These are phyloP conservation scores for Corylus heterophylla DNA, from an alignment of 306 rosid species.

Conservation along the genomic window DNA sequence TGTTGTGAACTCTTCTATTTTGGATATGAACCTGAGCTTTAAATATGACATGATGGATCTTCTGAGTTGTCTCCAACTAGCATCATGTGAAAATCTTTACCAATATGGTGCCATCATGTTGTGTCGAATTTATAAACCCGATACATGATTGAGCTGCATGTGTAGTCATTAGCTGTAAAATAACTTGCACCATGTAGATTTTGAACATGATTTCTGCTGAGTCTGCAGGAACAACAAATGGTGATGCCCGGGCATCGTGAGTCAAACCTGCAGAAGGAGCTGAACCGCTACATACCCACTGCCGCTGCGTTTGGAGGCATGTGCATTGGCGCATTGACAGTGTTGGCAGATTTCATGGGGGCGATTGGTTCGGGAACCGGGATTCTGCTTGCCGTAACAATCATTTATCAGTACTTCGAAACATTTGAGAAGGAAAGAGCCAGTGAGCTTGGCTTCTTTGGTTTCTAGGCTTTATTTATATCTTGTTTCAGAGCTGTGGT, in stretches of 20 bases:
- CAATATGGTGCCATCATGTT: not conserved
- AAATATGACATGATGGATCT: not conserved
- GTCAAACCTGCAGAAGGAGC: conserved; percentile 83
- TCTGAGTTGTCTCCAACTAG: not conserved
- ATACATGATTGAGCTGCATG: not conserved
- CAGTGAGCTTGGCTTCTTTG: conserved; percentile 88
- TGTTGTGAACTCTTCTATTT: not conserved
- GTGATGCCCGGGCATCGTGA: conserved; percentile 95
- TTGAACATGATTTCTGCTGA: not conserved
- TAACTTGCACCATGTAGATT: not conserved
- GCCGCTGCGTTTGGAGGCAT: conserved; percentile 96
- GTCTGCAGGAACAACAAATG: conserved; percentile 94
- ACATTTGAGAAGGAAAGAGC: conserved; percentile 91
- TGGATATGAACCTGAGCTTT: not conserved
- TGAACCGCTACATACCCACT: conserved; percentile 87
- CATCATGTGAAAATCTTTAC: not conserved
- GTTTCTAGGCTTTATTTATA: conserved; percentile 45
- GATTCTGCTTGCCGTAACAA: conserved; percentile 85
- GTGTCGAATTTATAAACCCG: not conserved
- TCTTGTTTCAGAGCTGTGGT: conserved; percentile 7
- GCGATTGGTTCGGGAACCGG: conserved; percentile 96
- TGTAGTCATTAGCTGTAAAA: not conserved
- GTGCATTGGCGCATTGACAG: conserved; percentile 89
- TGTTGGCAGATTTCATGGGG: conserved; percentile 93
- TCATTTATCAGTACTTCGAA: conserved; percentile 89